A percentile compares a stretch with the other conserved stretches of the same genome.
Evolutionary conservation across 805 yeast genomes (phyloP).

Genomic region (Kregervanrija pseudodelftensis): DNA sequence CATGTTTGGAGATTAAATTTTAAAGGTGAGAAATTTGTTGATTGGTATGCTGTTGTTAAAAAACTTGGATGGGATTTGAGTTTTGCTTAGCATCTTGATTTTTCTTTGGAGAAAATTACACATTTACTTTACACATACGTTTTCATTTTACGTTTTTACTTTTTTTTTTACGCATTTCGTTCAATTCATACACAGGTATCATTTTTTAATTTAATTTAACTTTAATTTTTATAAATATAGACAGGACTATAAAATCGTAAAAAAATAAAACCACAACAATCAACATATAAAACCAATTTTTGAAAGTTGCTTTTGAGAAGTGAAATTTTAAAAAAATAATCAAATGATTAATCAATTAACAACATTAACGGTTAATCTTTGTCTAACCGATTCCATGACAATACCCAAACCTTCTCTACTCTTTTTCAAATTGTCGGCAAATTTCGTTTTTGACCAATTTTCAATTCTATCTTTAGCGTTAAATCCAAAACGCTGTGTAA

Average conservation of each 20-base stretch:
- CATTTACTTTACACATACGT: too few species aligned
- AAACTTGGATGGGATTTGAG: slow-evolving; percentile 71
- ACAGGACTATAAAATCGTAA: neutral
- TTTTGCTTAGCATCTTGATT: slow-evolving; percentile 44
- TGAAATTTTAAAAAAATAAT: neutral
- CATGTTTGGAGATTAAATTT: slow-evolving; percentile 42
- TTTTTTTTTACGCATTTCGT: too few species aligned
- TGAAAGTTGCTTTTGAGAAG: too few species aligned
- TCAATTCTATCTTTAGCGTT: slow-evolving; percentile 73
- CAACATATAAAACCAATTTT: too few species aligned
- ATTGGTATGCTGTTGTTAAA: slow-evolving; percentile 65
- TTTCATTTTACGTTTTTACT: too few species aligned
- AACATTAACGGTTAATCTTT: slow-evolving; percentile 9
- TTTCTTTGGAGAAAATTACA: neutral
- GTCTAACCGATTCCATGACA: slow-evolving; percentile 53
- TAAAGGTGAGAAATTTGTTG: slow-evolving; percentile 54
- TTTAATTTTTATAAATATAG: too few species aligned
- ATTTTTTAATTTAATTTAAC: too few species aligned
- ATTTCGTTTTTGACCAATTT: slow-evolving; percentile 67
- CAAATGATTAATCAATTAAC: neutral
- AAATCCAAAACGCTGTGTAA: slow-evolving; percentile 28
- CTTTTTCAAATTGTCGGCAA: slow-evolving; percentile 57
- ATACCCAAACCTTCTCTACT: slow-evolving; percentile 67
- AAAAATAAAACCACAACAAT: neutral
- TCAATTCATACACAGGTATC: too few species aligned